Conservation (phyloP, 768 basidiomycete species). For the Calocera cornea region DNA sequence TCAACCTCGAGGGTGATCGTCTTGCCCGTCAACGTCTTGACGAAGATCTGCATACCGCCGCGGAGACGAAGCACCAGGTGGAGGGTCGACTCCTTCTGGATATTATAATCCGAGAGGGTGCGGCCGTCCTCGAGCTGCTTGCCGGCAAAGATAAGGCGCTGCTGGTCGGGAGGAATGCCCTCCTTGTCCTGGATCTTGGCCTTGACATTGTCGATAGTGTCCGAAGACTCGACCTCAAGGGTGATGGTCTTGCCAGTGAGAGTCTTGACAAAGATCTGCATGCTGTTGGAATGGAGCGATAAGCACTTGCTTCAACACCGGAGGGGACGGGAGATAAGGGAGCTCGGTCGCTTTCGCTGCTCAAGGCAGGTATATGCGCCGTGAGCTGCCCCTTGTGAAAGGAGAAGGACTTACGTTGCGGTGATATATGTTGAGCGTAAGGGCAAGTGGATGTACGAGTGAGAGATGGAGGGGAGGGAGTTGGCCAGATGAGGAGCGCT, state of each 20-base stretch:
- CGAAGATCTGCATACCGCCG: conserved; percentile 25
- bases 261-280: conserved; percentile 32
- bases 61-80: conserved; percentile 26
- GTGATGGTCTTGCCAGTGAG: conserved; percentile 31
- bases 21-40: conserved; percentile 12
- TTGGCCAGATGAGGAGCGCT: not conserved
- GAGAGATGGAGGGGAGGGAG: not conserved
- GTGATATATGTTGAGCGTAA: not conserved
- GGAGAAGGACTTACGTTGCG: not conserved
- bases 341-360: not conserved
- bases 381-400: not conserved
- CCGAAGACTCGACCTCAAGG: conserved; percentile 25
- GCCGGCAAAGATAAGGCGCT: conserved; percentile 34
- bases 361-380: not conserved
- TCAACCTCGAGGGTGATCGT: conserved; percentile 42
- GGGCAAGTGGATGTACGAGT: not conserved
- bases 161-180: conserved; percentile 28
- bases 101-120: conserved; percentile 24
- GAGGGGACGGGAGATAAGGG: not conserved
- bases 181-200: conserved; percentile 27
- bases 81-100: conserved; percentile 29
- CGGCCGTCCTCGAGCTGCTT: conserved; percentile 36
- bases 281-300: conserved; percentile 11
- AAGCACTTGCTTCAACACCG: not conserved
- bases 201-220: conserved; percentile 26